A percentile compares a stretch with the other conserved stretches of the same genome.
Evolutionary conservation across 805 yeast species (phyloP).

Genomic region (Zygosaccharomyces rouxii): DNA sequence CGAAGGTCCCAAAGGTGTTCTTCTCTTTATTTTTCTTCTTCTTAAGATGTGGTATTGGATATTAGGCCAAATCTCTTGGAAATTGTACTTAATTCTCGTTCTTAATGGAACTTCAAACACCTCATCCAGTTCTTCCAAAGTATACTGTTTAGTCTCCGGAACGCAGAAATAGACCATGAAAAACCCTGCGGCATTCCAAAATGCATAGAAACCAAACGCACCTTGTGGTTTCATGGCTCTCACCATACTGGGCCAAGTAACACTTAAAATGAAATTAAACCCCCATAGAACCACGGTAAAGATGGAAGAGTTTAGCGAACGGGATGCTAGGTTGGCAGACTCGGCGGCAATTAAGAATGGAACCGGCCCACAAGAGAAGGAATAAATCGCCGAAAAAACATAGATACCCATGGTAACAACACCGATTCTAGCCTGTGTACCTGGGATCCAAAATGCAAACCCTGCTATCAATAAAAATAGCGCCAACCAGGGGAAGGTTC

Average conservation of each 20-base stretch:
- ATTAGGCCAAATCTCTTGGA: slow-evolving; percentile 38
- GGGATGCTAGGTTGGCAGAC: slow-evolving; percentile 70
- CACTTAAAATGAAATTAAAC: slow-evolving; percentile 63
- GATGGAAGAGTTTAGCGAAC: slow-evolving; percentile 76
- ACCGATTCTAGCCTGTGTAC: slow-evolving; percentile 54
- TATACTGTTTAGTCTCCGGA: slow-evolving; percentile 63
- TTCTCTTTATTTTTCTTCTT: slow-evolving; percentile 41
- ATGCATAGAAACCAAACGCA: slow-evolving; percentile 86
- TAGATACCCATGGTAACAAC: slow-evolving; percentile 71
- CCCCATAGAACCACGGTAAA: slow-evolving; percentile 76
- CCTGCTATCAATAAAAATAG: slow-evolving; percentile 57
- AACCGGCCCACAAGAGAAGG: slow-evolving; percentile 85
- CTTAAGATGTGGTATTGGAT: slow-evolving; percentile 47
- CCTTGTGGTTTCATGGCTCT: slow-evolving; percentile 71
- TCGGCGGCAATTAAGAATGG: slow-evolving; percentile 89
- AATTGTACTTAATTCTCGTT: slow-evolving; percentile 51
- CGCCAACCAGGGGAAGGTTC: slow-evolving; percentile 64
- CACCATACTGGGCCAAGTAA: slow-evolving; percentile 74
- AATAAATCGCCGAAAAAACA: slow-evolving; percentile 65
- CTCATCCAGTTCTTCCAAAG: slow-evolving; percentile 68
- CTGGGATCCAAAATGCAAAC: slow-evolving; percentile 66
- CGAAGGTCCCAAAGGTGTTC: slow-evolving; percentile 53
- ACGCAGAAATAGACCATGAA: slow-evolving; percentile 65
- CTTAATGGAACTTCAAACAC: slow-evolving; percentile 58
- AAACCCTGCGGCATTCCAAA: slow-evolving; percentile 71